Evolutionary conservation across 352 stramenopile species (phyloP).

Genomic region (Blastocystis sp.): DNA sequence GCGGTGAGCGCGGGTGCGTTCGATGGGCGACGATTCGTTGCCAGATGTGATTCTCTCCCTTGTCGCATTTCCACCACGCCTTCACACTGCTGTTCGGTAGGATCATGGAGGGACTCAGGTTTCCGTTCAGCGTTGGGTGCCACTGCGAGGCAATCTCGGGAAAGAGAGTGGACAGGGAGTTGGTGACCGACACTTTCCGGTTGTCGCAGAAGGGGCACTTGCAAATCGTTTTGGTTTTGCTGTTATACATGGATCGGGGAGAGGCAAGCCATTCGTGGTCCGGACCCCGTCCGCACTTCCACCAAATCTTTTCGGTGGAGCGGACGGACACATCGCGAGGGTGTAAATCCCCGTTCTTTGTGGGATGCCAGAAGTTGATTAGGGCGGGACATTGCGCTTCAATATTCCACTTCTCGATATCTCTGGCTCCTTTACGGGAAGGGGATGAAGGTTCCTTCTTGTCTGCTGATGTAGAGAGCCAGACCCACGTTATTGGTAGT

Average conservation of each 20-base stretch:
- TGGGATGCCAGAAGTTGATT: constrained; percentile 62
- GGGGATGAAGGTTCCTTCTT: not conserved
- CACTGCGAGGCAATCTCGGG: constrained; percentile 59
- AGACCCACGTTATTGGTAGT: not conserved
- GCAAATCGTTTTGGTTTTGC: not conserved
- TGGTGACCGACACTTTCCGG: constrained; percentile 46
- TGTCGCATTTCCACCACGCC: constrained; percentile 64
- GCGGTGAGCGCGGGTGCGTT: constrained; percentile 15
- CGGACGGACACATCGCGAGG: constrained; percentile 14
- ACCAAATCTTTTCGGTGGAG: constrained; percentile 56
- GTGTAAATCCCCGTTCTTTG: constrained; percentile 27
- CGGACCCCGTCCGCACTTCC: constrained; percentile 45
- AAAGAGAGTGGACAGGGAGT: constrained; percentile 48
- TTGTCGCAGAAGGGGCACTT: constrained; percentile 54
- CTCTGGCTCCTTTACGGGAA: not conserved
- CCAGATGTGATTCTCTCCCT: constrained; percentile 55
- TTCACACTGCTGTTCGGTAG: constrained; percentile 12
- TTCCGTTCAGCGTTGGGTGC: constrained; percentile 51
- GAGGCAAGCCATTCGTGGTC: constrained; percentile 55
- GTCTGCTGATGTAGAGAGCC: not conserved
- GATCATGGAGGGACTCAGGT: constrained; percentile 17
- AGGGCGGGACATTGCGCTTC: constrained; percentile 41
- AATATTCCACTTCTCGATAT: constrained; percentile 36
- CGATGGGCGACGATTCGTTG: constrained; percentile 17
- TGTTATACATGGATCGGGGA: constrained; percentile 2